These are phyloP conservation scores for Panicum hallii DNA, from an alignment of 202 grass and related monocot genomes.

Conservation along the genomic window DNA sequence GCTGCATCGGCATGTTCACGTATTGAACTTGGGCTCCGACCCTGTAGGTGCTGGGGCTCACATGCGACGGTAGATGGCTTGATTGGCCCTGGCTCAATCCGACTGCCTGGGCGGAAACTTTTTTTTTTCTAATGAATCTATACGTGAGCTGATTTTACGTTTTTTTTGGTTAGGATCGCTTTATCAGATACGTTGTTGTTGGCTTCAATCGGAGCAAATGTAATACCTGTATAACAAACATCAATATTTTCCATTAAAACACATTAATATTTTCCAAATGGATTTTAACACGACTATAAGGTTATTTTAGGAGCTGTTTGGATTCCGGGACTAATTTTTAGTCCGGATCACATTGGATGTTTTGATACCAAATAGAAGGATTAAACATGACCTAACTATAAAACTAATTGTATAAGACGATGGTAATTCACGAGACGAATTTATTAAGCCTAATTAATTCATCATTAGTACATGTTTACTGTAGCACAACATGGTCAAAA, in stretches of 20 bases:
- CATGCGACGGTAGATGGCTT: background rate
- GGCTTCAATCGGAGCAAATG: background rate
- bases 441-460: too few species aligned
- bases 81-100: background rate
- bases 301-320: too few species aligned
- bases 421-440: too few species aligned
- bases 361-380: too few species aligned
- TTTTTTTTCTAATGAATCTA: background rate
- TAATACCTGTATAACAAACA: background rate
- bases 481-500: too few species aligned
- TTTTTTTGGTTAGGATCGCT: background rate
- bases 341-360: too few species aligned
- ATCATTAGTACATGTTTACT: too few species aligned
- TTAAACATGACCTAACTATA: too few species aligned
- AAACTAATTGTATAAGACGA: too few species aligned
- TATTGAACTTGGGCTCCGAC: background rate
- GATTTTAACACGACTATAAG: background rate
- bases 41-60: background rate
- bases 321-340: too few species aligned
- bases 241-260: background rate
- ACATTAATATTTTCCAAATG: too few species aligned
- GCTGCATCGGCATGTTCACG: background rate
- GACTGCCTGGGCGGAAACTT: background rate
- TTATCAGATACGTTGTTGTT: background rate
- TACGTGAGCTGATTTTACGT: too few species aligned